Evolutionary conservation across 108 stramenopile species (phyloP).

Genomic region (Nannochloropsis salina): DNA sequence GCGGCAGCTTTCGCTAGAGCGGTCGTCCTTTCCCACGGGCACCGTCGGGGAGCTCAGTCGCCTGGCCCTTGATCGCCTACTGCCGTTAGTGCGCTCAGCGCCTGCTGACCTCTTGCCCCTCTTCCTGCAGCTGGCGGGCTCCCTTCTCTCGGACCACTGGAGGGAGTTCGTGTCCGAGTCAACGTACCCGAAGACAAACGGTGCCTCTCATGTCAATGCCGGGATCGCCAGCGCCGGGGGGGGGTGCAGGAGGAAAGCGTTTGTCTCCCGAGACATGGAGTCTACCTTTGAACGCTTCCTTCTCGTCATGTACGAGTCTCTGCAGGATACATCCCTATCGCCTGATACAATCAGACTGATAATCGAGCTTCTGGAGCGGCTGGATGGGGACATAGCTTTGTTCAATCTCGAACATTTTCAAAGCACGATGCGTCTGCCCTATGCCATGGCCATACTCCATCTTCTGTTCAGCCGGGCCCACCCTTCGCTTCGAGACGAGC

Average conservation of each 20-base stretch:
- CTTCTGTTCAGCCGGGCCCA: neutral
- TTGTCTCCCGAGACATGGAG: neutral
- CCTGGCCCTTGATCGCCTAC: neutral
- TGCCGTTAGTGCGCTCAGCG: neutral
- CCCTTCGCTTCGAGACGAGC: neutral
- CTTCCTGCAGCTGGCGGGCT: neutral
- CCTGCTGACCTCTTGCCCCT: conserved; percentile 10
- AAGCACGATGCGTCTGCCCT: neutral
- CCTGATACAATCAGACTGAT: neutral
- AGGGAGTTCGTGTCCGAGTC: neutral
- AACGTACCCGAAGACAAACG: neutral
- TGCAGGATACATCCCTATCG: neutral
- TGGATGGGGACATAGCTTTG: neutral
- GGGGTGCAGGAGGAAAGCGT: neutral
- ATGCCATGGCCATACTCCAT: neutral
- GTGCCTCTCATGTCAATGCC: neutral
- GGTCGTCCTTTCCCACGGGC: neutral
- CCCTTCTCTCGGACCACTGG: conserved; percentile 8
- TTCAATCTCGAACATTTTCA: neutral
- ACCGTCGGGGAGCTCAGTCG: neutral
- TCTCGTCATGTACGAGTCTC: neutral
- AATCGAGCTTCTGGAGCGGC: neutral
- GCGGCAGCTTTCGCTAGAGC: neutral
- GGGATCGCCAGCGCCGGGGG: neutral
- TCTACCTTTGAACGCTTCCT: neutral